Conservation (phyloP, 495 filamentous ascomycete species). For the Aspergillus homomorphus region DNA sequence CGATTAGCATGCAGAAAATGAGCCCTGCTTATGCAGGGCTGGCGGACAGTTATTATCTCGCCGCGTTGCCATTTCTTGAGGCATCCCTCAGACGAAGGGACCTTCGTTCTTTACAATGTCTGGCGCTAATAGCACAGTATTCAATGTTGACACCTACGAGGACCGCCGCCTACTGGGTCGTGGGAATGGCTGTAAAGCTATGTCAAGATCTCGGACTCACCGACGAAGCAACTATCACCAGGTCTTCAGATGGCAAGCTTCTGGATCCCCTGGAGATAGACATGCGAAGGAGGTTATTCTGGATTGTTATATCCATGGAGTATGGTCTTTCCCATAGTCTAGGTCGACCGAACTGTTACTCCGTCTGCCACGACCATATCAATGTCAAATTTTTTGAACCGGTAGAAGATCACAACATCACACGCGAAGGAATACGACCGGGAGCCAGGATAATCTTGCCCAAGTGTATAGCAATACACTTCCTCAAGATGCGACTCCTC, state of each 20-base stretch:
- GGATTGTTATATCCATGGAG: constrained; percentile 83
- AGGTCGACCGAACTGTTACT: constrained; percentile 78
- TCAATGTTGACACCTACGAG: constrained; percentile 86
- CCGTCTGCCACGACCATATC: constrained; percentile 72
- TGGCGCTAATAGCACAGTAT: constrained; percentile 84
- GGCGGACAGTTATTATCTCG: constrained; percentile 88
- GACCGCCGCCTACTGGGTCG: constrained; percentile 86
- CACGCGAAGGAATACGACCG: constrained; percentile 66
- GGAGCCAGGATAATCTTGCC: constrained; percentile 63
- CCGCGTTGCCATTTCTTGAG: constrained; percentile 78
- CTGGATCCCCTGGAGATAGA: constrained; percentile 72
- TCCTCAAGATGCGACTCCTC: constrained; percentile 83
- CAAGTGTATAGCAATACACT: constrained; percentile 87
- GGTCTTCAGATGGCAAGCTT: constrained; percentile 43
- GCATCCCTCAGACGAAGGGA: constrained; percentile 75
- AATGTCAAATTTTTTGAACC: constrained; percentile 78
- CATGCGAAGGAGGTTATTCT: constrained; percentile 82
- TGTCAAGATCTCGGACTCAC: constrained; percentile 80
- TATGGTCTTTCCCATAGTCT: constrained; percentile 81
- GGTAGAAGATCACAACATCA: constrained; percentile 77
- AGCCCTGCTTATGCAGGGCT: constrained; percentile 76
- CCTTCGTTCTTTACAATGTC: constrained; percentile 83
- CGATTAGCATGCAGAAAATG: constrained; percentile 87
- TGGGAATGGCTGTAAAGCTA: constrained; percentile 79
- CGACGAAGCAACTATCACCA: constrained; percentile 77